Conservation (phyloP, 1,284 basidiomycete genomes). For the Ceratobasidium sp. region DNA sequence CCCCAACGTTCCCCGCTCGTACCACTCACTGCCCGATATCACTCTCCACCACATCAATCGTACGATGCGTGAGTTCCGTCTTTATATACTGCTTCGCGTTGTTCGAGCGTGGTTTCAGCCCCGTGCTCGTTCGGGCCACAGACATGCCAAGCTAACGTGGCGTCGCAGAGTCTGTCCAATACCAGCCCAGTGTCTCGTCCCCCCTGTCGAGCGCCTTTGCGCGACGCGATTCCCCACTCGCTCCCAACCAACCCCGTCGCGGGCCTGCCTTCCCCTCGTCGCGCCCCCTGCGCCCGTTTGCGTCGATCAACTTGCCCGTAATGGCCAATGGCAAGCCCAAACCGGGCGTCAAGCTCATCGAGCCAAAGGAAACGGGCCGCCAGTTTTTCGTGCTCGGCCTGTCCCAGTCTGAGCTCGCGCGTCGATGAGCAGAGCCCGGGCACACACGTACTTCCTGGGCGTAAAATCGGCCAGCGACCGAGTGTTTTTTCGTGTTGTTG, state of each 20-base stretch:
- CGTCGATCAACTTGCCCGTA: conserved; percentile 62
- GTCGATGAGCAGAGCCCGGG: conserved; percentile 34
- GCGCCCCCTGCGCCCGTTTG: conserved; percentile 77
- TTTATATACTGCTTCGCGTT: background rate
- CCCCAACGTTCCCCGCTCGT: conserved; percentile 16
- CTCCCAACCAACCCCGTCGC: conserved; percentile 55
- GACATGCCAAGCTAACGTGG: conserved; percentile 29
- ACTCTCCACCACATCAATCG: conserved; percentile 13
- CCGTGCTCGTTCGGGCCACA: background rate
- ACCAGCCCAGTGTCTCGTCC: conserved; percentile 35
- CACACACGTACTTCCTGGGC: background rate
- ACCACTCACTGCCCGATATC: conserved; percentile 8
- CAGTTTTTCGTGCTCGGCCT: conserved; percentile 75
- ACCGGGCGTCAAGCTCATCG: conserved; percentile 71
- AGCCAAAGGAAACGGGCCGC: conserved; percentile 66
- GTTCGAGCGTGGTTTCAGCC: conserved; percentile 16
- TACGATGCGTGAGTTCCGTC: conserved; percentile 39
- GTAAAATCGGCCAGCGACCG: conserved; percentile 41
- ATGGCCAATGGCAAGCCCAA: conserved; percentile 51
- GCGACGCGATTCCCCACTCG: conserved; percentile 19
- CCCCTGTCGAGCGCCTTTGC: conserved; percentile 40
- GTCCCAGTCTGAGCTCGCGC: conserved; percentile 75
- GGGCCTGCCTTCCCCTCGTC: conserved; percentile 70
- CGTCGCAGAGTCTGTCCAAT: conserved; percentile 29
- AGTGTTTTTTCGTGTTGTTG: conserved; percentile 1